A percentile compares a stretch with the other conserved stretches of the same genome.
Conservation (phyloP, 2,329 filamentous ascomycete species). For the Escovopsis sp. region DNA sequence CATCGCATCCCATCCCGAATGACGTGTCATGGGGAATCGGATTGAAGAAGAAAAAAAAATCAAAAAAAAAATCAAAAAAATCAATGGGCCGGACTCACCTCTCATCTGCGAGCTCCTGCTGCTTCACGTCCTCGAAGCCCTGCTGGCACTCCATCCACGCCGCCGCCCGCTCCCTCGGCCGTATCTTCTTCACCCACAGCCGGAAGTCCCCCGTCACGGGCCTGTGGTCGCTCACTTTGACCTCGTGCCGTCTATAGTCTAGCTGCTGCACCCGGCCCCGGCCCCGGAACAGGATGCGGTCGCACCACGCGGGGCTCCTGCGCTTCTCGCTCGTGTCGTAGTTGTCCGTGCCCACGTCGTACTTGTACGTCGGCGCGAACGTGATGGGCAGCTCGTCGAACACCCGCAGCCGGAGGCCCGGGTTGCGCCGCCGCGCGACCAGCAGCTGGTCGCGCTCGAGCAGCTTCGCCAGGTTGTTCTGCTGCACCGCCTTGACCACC, state of each 20-base stretch:
- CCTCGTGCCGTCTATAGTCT: slow-evolving; percentile 80
- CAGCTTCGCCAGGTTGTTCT: slow-evolving; percentile 69
- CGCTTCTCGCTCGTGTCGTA: slow-evolving; percentile 95
- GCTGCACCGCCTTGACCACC: slow-evolving; percentile 71
- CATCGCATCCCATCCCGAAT: neutral
- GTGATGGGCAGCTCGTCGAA: slow-evolving; percentile 86
- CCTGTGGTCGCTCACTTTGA: slow-evolving; percentile 80
- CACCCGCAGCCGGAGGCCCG: slow-evolving; percentile 72
- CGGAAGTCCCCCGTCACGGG: slow-evolving; percentile 79
- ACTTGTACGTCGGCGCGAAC: slow-evolving; percentile 96
- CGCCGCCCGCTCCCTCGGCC: slow-evolving; percentile 46
- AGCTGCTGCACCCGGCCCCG: slow-evolving; percentile 70
- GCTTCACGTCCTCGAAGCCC: slow-evolving; percentile 58
- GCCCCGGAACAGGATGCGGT: slow-evolving; percentile 77
- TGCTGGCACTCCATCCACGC: slow-evolving; percentile 62
- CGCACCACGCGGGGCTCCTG: slow-evolving; percentile 90
- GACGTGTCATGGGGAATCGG: too few species aligned
- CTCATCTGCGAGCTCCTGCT: slow-evolving; percentile 52
- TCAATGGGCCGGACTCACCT: too few species aligned
- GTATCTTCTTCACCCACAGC: slow-evolving; percentile 71
- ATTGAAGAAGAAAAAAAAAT: too few species aligned
- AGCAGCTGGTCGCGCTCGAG: slow-evolving; percentile 89
- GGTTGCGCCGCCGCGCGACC: slow-evolving; percentile 76
- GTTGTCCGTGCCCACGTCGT: slow-evolving; percentile 85
- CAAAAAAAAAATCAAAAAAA: too few species aligned